Base-by-base conservation (phyloP, 106 monocot species). In the Triglochin maritima region DNA sequence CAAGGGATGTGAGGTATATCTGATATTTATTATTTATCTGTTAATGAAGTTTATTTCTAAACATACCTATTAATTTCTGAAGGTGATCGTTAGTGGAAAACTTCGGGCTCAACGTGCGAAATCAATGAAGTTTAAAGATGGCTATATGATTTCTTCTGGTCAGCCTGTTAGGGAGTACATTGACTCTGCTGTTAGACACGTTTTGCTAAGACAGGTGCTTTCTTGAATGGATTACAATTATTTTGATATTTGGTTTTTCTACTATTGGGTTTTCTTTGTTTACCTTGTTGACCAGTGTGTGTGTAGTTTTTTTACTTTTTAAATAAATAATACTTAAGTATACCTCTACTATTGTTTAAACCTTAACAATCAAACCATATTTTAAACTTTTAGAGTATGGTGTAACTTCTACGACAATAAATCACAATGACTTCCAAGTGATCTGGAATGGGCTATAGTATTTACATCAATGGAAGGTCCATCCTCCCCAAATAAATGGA, bases 1-100 rank as follows among this genome's bases (percentile, higher is more conserved):
- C 55, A 84, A 84, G 70, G 86, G 90, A 17, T 90, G 90, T 41
- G 90, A 86, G 83, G 89, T 85, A 42, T 63, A 45, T 67, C 6
- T 62, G 48, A 48, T 55, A 56, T 3, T 69, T 9, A 1, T 41
- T 50, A 9, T 7, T 55, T 67, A 45, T 55, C 17, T 3, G 11
- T 41, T 42, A 2, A 4, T 7, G 58, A 52, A 29, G 47, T 69
- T 3, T 56, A 6, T 11, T 17, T 16, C 6, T 60, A 60, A 6
- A 43, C 57, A 29, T 9, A 53, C 43, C n/a, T 9, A 41, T 60
- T 15, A 3, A 53, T 51, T 9, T 9, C 17, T 7, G 3, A 41
- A 76, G 76, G 76, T 76, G 46, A 76, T 76, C 57, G 76, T 76
- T 44, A 76, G 76, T 64, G 76, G 76, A 17, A 76, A 76, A 45